Conservation (phyloP, 306 rosid genomes). For the Cicer bijugum region DNA sequence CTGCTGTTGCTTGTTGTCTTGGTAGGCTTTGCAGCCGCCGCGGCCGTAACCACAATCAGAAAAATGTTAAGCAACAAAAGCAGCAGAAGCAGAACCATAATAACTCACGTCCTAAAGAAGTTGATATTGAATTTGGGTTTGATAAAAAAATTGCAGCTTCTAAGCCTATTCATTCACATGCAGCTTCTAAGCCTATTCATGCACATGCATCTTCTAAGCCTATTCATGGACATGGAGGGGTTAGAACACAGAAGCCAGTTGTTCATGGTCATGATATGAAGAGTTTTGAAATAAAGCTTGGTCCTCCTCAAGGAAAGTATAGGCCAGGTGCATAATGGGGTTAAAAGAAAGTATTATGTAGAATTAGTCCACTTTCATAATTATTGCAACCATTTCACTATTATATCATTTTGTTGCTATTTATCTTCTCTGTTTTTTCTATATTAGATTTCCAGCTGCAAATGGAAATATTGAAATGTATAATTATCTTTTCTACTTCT, state of each 20-base stretch:
- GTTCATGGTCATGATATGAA: slow-evolving; percentile 51
- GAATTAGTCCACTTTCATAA: slow-evolving; percentile 29
- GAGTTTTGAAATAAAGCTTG: slow-evolving; percentile 56
- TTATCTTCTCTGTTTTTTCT: slow-evolving; percentile 41
- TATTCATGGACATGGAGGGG: slow-evolving; percentile 46
- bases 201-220: slow-evolving; percentile 50
- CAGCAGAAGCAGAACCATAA: slow-evolving; percentile 39
- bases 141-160: slow-evolving; percentile 60
- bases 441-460: slow-evolving; percentile 43
- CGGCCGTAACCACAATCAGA: slow-evolving; percentile 43
- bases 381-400: slow-evolving; percentile 27
- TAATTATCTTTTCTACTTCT: slow-evolving; percentile 39
- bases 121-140: slow-evolving; percentile 69
- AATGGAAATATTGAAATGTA: slow-evolving; percentile 52
- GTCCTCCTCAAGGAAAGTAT: slow-evolving; percentile 48
- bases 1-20: slow-evolving; percentile 84
- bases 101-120: slow-evolving; percentile 54
- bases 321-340: slow-evolving; percentile 49
- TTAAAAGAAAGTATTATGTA: slow-evolving; percentile 13
- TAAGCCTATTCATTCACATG: slow-evolving; percentile 41
- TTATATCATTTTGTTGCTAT: slow-evolving; percentile 40
- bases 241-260: slow-evolving; percentile 41
- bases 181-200: slow-evolving; percentile 48
- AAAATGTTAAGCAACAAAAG: slow-evolving; percentile 55
- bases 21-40: slow-evolving; percentile 81